These are phyloP conservation scores for Fusarium sp. DNA, from an alignment of 2,329 filamentous ascomycete genomes.

Conservation along the genomic window DNA sequence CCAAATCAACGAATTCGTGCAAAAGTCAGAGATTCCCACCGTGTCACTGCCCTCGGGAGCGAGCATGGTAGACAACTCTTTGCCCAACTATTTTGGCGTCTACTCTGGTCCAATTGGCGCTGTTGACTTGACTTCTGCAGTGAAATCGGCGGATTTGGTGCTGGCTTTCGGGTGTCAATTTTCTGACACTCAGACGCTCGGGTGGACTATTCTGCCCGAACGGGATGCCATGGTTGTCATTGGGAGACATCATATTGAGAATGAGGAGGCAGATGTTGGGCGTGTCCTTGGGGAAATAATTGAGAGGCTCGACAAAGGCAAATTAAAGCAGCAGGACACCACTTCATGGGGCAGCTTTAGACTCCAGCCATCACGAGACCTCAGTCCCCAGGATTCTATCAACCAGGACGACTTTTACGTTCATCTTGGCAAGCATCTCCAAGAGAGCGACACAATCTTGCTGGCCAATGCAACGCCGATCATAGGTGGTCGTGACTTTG, in stretches of 20 bases:
- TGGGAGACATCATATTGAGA: neutral
- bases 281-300: neutral
- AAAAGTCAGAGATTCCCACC: neutral
- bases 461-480: constrained; percentile 22
- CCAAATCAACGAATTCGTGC: neutral
- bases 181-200: constrained; percentile 31
- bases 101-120: neutral
- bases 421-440: neutral
- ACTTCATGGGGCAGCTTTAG: constrained; percentile 10
- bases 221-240: neutral
- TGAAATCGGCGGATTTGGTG: constrained; percentile 13
- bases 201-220: constrained; percentile 3
- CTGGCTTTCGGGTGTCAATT: constrained; percentile 24
- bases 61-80: constrained; percentile 6
- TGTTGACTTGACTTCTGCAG: neutral
- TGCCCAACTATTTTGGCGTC: constrained; percentile 19
- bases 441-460: neutral
- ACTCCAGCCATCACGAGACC: neutral
- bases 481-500: constrained; percentile 17
- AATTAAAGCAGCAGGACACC: neutral
- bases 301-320: rapidly evolving
- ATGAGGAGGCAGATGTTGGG: neutral
- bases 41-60: neutral
- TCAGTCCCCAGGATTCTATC: neutral
- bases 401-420: constrained; percentile 19